Base-by-base conservation (phyloP, 176 grass and related monocot genomes). In the Coix lacrymajobi region DNA sequence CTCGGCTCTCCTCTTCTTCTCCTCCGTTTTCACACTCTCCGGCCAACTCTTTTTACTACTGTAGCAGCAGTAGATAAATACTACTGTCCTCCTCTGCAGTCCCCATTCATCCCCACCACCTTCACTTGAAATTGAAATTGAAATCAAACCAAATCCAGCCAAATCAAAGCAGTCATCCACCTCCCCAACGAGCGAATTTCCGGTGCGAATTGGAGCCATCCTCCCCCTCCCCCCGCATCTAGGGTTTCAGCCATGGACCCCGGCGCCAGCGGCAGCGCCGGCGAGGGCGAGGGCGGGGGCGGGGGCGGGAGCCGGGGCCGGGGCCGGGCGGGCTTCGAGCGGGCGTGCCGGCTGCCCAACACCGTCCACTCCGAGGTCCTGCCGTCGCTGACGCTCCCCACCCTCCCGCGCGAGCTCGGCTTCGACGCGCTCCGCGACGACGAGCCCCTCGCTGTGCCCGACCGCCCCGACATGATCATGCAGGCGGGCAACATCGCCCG, bases 331-430 rank as follows among this genome's bases (percentile, higher is more conserved):
- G 83, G 86, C 83, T 90, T 93, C 85, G 80, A 99, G 85, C 90
- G 84, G 68, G 93, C 93, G 17, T 99, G 93, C 86, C 84, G 96
- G 30, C 81, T 99, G 5, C 85, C 91, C 12, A 99, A 99, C 87
- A 99, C 90, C 58, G 80, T 89, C 48, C 93, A 96, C 80, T 85
- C 93, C 19, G 96, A 99, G 77, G 78, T 94, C 83, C 93, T 93
- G 33, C 76, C 85, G 9, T 72, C 91, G 74, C 89, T 99, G 60
- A 81, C 93, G 38, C 91, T 99, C 28, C 91, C 96, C 46, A 74
- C 80, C 6, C 96, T 96, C 25, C 96, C 91, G 51, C 73, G 80
- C 72, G 48, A 82, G 67, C 91, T 96, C 64, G 96, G 91, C 87
- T 87, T 89, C 54, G 82, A 24, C 68, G 78, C 16, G 73, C 15